Evolutionary conservation across 306 rosid species (phyloP).

Genomic region (Rosa rugosa): DNA sequence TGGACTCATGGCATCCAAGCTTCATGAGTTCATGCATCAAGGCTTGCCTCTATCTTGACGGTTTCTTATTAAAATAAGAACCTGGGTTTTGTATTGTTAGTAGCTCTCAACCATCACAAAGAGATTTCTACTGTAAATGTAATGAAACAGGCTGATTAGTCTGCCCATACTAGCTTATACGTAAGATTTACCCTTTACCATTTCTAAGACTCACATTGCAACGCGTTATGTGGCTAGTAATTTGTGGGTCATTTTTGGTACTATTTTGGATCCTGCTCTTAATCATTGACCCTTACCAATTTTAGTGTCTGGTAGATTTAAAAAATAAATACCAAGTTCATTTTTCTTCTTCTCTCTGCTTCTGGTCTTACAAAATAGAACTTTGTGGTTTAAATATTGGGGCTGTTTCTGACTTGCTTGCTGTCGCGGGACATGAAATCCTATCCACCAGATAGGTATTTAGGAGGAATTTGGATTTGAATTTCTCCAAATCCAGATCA

Average conservation of each 20-base stretch:
- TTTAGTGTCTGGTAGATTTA: neutral
- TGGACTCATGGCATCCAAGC: slow-evolving; percentile 4
- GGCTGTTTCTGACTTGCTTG: neutral
- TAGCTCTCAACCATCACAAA: neutral
- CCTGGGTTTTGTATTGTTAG: neutral
- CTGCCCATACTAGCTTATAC: neutral
- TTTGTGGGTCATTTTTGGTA: neutral
- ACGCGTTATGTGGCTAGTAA: neutral
- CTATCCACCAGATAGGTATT: no score
- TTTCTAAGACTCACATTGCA: neutral
- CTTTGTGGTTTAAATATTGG: neutral
- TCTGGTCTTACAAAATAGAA: neutral
- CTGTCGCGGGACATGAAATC: no score
- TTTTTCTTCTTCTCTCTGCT: neutral
- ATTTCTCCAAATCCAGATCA: no score
- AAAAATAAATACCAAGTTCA: neutral
- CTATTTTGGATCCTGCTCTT: neutral
- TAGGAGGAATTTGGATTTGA: no score
- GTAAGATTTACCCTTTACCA: neutral
- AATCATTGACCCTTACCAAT: neutral
- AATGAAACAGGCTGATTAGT: neutral
- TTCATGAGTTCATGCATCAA: slow-evolving; percentile 4
- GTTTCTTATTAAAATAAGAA: neutral
- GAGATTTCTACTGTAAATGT: neutral
- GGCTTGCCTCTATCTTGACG: slow-evolving; percentile 2